Conservation (phyloP, 2,329 filamentous ascomycete genomes). For the Trichophyton rubrum region DNA sequence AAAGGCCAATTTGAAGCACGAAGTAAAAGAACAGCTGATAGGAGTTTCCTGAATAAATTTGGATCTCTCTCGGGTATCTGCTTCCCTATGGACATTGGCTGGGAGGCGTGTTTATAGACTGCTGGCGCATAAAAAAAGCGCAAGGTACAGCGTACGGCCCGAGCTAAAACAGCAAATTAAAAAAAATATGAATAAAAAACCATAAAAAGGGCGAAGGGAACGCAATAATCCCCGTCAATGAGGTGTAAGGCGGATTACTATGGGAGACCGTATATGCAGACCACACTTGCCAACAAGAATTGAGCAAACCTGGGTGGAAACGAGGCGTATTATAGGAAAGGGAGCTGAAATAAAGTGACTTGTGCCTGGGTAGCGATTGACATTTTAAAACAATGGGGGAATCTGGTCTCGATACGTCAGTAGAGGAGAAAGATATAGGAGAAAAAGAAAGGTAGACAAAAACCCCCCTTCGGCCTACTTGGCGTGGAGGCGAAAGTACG, state of each 20-base stretch:
- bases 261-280: background rate
- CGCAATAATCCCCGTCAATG: background rate
- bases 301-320: background rate
- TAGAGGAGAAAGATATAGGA: background rate
- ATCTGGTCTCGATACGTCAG: background rate
- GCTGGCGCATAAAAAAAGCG: background rate
- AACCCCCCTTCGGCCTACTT: background rate
- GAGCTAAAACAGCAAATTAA: background rate
- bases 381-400: background rate
- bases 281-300: background rate
- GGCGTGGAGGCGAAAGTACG: background rate
- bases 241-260: background rate
- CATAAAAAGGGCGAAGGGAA: background rate
- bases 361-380: constrained; percentile 2
- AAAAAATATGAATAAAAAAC: background rate
- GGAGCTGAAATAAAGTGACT: background rate
- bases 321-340: background rate
- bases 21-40: constrained; percentile 2
- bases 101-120: background rate
- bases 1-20: constrained; percentile 6
- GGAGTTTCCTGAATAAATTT: background rate
- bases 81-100: background rate
- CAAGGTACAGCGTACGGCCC: background rate
- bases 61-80: constrained; percentile 1
- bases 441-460: constrained; percentile 1